Evolutionary conservation across 2,329 filamentous ascomycete genomes (phyloP).

Genomic region (Colletotrichum sojae): DNA sequence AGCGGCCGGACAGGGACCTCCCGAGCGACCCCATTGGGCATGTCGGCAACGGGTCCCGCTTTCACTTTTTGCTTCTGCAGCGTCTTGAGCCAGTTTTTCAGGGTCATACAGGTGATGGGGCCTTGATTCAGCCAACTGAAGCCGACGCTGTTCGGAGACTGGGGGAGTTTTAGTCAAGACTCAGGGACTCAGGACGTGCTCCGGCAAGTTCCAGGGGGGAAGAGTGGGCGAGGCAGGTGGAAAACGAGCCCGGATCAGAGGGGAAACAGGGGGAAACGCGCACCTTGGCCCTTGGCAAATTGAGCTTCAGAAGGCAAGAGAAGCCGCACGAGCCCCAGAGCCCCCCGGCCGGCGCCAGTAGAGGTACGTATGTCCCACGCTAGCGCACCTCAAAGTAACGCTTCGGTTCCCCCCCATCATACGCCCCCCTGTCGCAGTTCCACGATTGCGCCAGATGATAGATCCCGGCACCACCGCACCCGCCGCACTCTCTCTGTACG

Average conservation of each 20-base stretch:
- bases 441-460: constrained; percentile 38
- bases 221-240: background rate
- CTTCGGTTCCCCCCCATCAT: constrained; percentile 1
- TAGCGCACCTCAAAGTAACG: background rate
- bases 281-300: background rate
- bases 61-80: constrained; percentile 16
- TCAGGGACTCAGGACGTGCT: constrained; percentile 1
- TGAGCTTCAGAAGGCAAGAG: too few species aligned
- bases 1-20: constrained; percentile 23
- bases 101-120: constrained; percentile 15
- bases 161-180: constrained; percentile 1
- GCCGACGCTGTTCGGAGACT: constrained; percentile 14
- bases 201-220: constrained; percentile 14
- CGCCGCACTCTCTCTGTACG: background rate
- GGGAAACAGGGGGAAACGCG: background rate
- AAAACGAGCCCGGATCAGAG: background rate
- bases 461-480: constrained; percentile 26
- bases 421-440: constrained; percentile 23
- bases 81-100: constrained; percentile 22
- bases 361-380: background rate
- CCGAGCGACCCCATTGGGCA: constrained; percentile 31
- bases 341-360: too few species aligned
- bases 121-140: constrained; percentile 21
- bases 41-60: background rate
- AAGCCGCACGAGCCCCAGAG: too few species aligned